Conservation (phyloP, 345 rosid species). For the Passiflora organensis region DNA sequence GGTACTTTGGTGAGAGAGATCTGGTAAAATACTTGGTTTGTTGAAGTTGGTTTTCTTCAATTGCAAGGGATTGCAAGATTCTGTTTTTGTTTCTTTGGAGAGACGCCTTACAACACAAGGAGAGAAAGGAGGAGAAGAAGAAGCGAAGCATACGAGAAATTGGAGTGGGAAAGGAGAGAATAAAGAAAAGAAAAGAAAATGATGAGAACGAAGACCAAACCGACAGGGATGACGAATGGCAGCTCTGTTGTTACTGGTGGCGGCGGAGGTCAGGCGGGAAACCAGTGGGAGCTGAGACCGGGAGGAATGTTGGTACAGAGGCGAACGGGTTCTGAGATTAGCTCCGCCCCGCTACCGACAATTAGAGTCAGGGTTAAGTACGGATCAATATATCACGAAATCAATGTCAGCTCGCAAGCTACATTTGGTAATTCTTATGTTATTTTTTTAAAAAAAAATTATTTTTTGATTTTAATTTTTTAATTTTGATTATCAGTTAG, state of each 20-base stretch:
- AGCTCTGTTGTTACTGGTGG: too few species aligned
- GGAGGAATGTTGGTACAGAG: constrained; percentile 99
- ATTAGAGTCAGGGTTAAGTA: constrained; percentile 86
- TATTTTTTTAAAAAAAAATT: neutral
- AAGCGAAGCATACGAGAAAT: constrained; percentile 1
- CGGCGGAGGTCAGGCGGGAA: constrained; percentile 36
- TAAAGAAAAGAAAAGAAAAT: constrained; percentile 33
- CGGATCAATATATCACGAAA: constrained; percentile 78
- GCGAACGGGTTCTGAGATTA: constrained; percentile 64
- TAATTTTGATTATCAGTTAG: neutral
- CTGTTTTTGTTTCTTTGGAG: constrained; percentile 8
- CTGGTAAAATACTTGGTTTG: constrained; percentile 6
- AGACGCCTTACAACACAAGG: constrained; percentile 10
- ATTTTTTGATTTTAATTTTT: too few species aligned
- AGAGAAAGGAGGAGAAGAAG: constrained; percentile 11
- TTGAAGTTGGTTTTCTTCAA: constrained; percentile 10
- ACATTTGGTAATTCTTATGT: constrained; percentile 55
- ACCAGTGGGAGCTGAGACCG: constrained; percentile 92
- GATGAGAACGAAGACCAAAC: constrained; percentile 71
- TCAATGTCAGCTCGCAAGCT: constrained; percentile 75
- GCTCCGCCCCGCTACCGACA: constrained; percentile 62
- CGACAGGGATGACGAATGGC: constrained; percentile 39
- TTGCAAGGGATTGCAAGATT: constrained; percentile 14
- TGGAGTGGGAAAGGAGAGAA: too few species aligned
- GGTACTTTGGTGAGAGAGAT: constrained; percentile 14